Evolutionary conservation across 345 rosid species (phyloP), one percentile per base, ranked within the genome.

Genomic region (Salix brachista): DNA sequence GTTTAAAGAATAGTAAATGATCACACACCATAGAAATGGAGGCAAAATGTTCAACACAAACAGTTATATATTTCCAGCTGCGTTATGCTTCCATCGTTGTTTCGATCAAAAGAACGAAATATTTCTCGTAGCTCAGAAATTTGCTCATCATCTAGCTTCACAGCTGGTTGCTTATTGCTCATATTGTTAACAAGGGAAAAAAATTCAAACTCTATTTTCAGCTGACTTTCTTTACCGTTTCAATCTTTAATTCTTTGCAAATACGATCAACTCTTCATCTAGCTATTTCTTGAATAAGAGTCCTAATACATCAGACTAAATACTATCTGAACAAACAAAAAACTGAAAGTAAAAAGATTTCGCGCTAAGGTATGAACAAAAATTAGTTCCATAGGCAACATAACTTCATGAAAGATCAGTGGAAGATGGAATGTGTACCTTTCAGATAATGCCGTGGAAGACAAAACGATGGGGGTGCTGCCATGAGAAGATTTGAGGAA

Each of bases 71-170:
- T 28, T 28, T 28, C 28, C 28, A 28, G 90, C 75, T 93, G 94
- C 0, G 99, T 95, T 56, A 95, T 80, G 81, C 98, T 91, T 0
- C 98, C 99, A 75, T 93, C 97, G 34, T 87, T 87, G 90, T 93
- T 90, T 76, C 91, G 82, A 70, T 95, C 98, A 42, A 95, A 95
- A 6, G 97, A 88, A 14, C 97, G 87, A 82, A 95, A 95, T 61
- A 91, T 90, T 71, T 93, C 91, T 4, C 91, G 92, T 17, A 95
- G 88, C 28, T 28, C 1, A 1, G 28, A 28, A 28, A 0, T 28
- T 1, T 26, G 28, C 1, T 26, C 28, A 26, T 91, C 97, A 74
- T 91, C 91, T 67, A 91, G 84, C 85, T 89, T 84, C 82, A 69
- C 85, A 36, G 44, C 32, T 5, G 71, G 71, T 42, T 69, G 30